These are phyloP conservation scores for Penicillium hesseltinei DNA, from an alignment of 2,329 filamentous ascomycete genomes.

Conservation along the genomic window DNA sequence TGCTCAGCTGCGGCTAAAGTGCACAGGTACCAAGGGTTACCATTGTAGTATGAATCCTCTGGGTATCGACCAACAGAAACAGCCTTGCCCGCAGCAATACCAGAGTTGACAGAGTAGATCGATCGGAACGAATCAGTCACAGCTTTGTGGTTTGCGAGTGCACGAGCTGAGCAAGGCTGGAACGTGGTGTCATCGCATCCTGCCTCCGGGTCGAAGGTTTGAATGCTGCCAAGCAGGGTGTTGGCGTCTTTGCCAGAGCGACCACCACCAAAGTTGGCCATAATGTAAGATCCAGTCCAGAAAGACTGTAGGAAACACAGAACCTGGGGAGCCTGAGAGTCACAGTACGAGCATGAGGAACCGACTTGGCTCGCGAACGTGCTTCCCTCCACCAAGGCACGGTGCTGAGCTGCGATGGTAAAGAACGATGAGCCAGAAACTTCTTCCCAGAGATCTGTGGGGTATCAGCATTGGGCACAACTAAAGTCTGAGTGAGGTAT, in stretches of 20 bases:
- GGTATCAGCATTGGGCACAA: neutral
- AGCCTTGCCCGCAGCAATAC: conserved; percentile 26
- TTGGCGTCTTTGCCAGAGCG: conserved; percentile 71
- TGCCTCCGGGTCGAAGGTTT: conserved; percentile 39
- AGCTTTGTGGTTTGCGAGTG: conserved; percentile 73
- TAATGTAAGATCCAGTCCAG: conserved; percentile 64
- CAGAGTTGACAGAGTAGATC: conserved; percentile 58
- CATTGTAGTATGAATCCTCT: conserved; percentile 72
- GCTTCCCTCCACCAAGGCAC: conserved; percentile 59
- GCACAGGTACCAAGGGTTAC: conserved; percentile 77
- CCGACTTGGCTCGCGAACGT: conserved; percentile 64
- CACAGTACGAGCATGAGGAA: conserved; percentile 59
- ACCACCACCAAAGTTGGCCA: conserved; percentile 64
- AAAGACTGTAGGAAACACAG: conserved; percentile 73
- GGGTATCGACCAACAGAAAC: conserved; percentile 61
- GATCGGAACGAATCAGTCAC: conserved; percentile 72
- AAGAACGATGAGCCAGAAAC: conserved; percentile 76
- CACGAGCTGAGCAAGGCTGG: conserved; percentile 69
- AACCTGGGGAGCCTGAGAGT: conserved; percentile 65
- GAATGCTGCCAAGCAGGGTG: conserved; percentile 56
- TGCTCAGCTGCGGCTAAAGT: conserved; percentile 77
- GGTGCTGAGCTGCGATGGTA: conserved; percentile 67
- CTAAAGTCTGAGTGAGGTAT: accelerated
- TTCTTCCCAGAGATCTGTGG: conserved; percentile 73
- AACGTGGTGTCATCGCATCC: conserved; percentile 56